Evolutionary conservation across 371 early-diverging fungal genomes (phyloP).

Genomic region (Mucor indicus): DNA sequence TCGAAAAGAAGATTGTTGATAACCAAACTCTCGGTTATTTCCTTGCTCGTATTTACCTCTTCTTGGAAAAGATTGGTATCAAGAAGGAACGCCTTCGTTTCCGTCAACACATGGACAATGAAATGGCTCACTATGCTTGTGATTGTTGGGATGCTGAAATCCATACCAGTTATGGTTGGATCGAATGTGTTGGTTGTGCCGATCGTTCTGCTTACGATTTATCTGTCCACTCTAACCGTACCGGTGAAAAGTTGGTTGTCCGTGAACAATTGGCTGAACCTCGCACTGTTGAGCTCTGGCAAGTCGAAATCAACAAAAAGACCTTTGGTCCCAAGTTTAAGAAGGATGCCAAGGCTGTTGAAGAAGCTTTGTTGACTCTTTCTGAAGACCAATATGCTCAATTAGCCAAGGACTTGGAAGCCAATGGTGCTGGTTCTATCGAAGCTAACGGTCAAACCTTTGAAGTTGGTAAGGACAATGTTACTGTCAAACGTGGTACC

Average conservation of each 20-base stretch:
- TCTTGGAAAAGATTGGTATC: slow-evolving; percentile 95
- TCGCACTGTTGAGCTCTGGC: slow-evolving; percentile 70
- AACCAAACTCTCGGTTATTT: slow-evolving; percentile 99
- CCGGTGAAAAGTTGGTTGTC: slow-evolving; percentile 93
- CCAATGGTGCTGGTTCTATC: slow-evolving; percentile 46
- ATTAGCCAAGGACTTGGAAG: slow-evolving; percentile 55
- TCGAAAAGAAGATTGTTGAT: slow-evolving; percentile 84
- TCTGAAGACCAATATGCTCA: slow-evolving; percentile 60
- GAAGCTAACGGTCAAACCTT: slow-evolving; percentile 71
- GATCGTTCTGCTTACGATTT: slow-evolving; percentile 99
- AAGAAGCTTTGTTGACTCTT: slow-evolving; percentile 69
- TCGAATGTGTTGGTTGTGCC: slow-evolving; percentile 99
- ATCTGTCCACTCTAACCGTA: slow-evolving; percentile 87
- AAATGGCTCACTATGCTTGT: slow-evolving; percentile 99
- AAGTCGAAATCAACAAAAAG: slow-evolving; percentile 89
- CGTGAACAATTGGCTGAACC: slow-evolving; percentile 90
- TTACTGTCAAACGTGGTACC: slow-evolving; percentile 70
- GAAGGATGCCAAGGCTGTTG: slow-evolving; percentile 88
- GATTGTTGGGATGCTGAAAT: slow-evolving; percentile 99
- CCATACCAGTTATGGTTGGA: slow-evolving; percentile 95
- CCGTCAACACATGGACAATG: slow-evolving; percentile 99
- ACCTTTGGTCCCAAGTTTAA: slow-evolving; percentile 92
- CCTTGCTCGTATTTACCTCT: slow-evolving; percentile 92
- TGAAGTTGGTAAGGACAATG: slow-evolving; percentile 69
- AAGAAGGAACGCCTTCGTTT: slow-evolving; percentile 88